Conservation (phyloP, 1,284 basidiomycete species). For the Melampsora larici-populina region DNA sequence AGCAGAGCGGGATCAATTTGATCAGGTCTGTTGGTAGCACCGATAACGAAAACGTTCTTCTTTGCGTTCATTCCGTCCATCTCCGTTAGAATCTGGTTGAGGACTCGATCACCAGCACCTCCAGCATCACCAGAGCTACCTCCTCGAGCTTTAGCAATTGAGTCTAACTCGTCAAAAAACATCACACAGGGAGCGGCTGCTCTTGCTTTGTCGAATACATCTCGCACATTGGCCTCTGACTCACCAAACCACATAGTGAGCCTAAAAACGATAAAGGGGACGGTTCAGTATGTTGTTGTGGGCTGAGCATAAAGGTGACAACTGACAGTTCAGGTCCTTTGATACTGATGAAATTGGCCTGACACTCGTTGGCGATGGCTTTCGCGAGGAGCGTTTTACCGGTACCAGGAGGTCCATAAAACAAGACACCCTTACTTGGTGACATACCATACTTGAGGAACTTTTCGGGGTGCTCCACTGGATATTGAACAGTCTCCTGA, state of each 20-base stretch:
- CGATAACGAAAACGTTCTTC: constrained; percentile 80
- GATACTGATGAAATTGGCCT: constrained; percentile 97
- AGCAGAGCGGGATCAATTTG: constrained; percentile 95
- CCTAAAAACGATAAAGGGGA: constrained; percentile 46
- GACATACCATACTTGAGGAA: constrained; percentile 99
- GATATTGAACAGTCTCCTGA: constrained; percentile 99
- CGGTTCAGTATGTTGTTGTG: background rate
- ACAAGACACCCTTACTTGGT: constrained; percentile 95
- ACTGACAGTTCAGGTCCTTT: constrained; percentile 85
- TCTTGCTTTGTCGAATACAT: constrained; percentile 99
- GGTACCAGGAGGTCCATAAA: constrained; percentile 95
- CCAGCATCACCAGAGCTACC: constrained; percentile 77
- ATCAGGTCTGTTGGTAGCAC: constrained; percentile 98
- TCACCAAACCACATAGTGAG: constrained; percentile 99
- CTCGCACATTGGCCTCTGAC: constrained; percentile 98
- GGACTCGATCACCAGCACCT: constrained; percentile 92
- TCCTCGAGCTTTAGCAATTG: constrained; percentile 95
- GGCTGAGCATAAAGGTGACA: background rate
- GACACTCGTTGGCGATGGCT: constrained; percentile 98
- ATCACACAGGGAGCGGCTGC: constrained; percentile 98
- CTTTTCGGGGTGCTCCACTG: constrained; percentile 99
- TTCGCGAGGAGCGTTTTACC: constrained; percentile 94
- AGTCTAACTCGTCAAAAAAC: constrained; percentile 99
- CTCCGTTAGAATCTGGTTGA: constrained; percentile 92
- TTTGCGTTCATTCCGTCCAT: constrained; percentile 99